phyloP scores from a whole-genome alignment of 2,329 filamentous ascomycete genomes.

The Xylaria digitata region DNA sequence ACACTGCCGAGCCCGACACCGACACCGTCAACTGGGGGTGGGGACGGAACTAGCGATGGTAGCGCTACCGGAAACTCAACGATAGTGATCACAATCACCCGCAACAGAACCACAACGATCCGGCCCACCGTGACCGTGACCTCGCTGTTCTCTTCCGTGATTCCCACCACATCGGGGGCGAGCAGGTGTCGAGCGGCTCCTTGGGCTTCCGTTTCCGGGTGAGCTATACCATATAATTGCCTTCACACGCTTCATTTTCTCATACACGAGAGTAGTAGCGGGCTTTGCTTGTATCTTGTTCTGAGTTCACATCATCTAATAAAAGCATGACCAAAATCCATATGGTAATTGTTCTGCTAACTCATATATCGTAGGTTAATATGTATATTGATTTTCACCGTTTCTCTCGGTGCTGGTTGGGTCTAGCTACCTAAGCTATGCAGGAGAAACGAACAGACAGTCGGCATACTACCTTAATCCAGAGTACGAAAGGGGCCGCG shows the following conservation, averaged over 20 bases:
- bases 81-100: constrained; percentile 25
- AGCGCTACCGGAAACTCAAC: not conserved
- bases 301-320: not conserved
- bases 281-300: not conserved
- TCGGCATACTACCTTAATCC: not conserved
- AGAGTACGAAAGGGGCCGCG: not conserved
- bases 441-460: not conserved
- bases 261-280: not conserved
- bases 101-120: constrained; percentile 28
- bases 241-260: not conserved
- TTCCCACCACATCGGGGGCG: constrained; percentile 14
- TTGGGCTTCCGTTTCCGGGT: not conserved
- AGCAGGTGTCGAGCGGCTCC: not conserved
- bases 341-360: not conserved
- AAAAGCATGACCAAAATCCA: too few species aligned
- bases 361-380: constrained; percentile 10
- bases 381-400: not conserved
- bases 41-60: not conserved
- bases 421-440: not conserved
- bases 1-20: not conserved
- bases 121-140: constrained; percentile 29
- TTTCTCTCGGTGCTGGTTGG: not conserved
- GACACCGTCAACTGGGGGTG: not conserved
- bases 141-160: constrained; percentile 14
- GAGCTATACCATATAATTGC: not conserved